phyloP scores from a whole-genome alignment of 1,284 basidiomycete genomes.

The Melampsora americana region DNA sequence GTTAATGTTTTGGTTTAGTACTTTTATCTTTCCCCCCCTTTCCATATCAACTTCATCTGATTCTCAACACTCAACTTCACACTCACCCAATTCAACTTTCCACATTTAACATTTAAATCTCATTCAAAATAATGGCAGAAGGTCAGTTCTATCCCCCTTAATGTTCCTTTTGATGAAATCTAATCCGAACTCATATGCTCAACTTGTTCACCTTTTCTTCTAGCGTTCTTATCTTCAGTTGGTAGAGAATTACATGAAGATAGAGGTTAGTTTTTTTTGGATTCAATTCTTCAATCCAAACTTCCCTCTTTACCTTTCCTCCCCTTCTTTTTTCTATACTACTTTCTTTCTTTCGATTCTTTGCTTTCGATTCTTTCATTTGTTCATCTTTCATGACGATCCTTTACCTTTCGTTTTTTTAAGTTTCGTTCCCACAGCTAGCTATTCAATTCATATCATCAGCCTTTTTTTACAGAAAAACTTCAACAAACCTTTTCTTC shows the following conservation, averaged over 20 bases:
- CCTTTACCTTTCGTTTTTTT: background rate
- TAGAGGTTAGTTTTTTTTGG: constrained; percentile 36
- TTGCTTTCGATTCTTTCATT: background rate
- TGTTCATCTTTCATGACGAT: background rate
- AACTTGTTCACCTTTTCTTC: background rate
- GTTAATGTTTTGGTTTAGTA: too few species aligned
- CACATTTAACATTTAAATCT: background rate
- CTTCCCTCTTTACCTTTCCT: background rate
- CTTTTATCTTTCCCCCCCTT: too few species aligned
- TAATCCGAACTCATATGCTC: too few species aligned
- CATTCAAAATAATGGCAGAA: constrained; percentile 26
- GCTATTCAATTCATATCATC: background rate
- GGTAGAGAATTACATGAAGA: constrained; percentile 37
- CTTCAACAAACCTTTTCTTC: background rate
- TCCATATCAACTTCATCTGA: background rate
- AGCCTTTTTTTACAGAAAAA: background rate
- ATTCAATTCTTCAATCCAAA: too few species aligned
- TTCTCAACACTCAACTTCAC: background rate
- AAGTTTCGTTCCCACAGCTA: background rate
- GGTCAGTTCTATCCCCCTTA: constrained; percentile 8
- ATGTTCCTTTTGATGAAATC: too few species aligned
- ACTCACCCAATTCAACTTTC: too few species aligned
- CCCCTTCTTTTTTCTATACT: background rate
- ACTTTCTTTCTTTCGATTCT: background rate
- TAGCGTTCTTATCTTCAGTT: constrained; percentile 41